A percentile compares a stretch with the other conserved stretches of the same genome.
Conservation (phyloP, 257 asterid genomes). For the Handroanthus guayacan region DNA sequence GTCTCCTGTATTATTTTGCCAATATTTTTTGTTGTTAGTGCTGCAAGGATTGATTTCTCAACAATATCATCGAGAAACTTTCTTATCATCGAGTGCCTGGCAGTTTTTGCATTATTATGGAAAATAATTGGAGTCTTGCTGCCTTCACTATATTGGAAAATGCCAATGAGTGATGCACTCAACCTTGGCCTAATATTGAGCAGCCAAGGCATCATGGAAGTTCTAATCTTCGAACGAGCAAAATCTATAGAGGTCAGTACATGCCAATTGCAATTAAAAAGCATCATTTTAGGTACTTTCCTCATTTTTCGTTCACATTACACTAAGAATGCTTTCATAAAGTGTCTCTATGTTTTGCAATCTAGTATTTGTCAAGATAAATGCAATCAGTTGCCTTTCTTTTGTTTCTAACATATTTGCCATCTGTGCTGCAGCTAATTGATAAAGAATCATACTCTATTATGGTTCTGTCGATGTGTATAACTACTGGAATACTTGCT, state of each 20-base stretch:
- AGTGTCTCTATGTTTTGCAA: not conserved
- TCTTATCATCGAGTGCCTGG: conserved; percentile 38
- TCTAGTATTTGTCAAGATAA: not conserved
- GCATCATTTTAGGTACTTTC: not conserved
- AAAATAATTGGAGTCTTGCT: conserved; percentile 45
- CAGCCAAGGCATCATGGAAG: conserved; percentile 55
- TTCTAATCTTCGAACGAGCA: conserved; percentile 45
- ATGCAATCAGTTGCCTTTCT: not conserved
- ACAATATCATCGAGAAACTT: conserved; percentile 39
- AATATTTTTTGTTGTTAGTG: conserved; percentile 43
- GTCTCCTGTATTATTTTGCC: conserved; percentile 46
- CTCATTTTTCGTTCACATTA: not conserved
- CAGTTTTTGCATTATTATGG: conserved; percentile 34
- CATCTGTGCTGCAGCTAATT: conserved; percentile 41
- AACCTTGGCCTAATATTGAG: conserved; percentile 46
- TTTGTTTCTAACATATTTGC: conserved; percentile 11
- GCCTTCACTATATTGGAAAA: conserved; percentile 40
- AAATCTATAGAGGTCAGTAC: conserved; percentile 36
- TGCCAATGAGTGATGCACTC: conserved; percentile 38
- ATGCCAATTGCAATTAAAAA: not conserved
- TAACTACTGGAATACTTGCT: conserved; percentile 39
- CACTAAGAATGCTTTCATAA: not conserved
- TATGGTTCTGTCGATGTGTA: conserved; percentile 41
- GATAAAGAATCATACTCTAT: conserved; percentile 39
- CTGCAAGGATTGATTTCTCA: conserved; percentile 44